Evolutionary conservation across 2,329 filamentous ascomycete species (phyloP).

Genomic region (Lachnellula suecica): DNA sequence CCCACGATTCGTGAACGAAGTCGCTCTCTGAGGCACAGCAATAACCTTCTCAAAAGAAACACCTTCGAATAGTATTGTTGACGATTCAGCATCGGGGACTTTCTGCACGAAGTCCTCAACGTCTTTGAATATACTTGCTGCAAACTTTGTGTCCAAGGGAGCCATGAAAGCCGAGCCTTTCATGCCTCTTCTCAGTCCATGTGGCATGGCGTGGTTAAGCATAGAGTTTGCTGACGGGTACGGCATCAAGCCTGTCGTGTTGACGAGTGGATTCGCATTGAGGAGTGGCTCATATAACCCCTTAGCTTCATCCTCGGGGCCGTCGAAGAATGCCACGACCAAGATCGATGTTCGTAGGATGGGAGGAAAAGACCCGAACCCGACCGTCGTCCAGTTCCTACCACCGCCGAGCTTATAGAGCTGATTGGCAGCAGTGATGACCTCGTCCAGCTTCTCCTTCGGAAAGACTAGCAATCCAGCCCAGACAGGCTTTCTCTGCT

Average conservation of each 20-base stretch:
- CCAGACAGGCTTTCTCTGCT: conserved; percentile 18
- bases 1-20: conserved; percentile 28
- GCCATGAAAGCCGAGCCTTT: conserved; percentile 36
- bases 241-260: conserved; percentile 28
- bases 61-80: conserved; percentile 25
- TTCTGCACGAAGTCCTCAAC: conserved; percentile 29
- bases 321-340: conserved; percentile 35
- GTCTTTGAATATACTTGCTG: conserved; percentile 27
- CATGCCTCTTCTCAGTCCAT: conserved; percentile 38
- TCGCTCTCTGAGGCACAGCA: conserved; percentile 20
- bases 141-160: conserved; percentile 30
- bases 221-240: conserved; percentile 35
- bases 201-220: conserved; percentile 29
- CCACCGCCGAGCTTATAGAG: conserved; percentile 7
- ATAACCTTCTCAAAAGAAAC: conserved; percentile 19
- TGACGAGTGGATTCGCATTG: conserved; percentile 26
- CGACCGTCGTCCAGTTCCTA: conserved; percentile 3
- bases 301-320: conserved; percentile 30
- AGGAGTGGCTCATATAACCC: conserved; percentile 31
- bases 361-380: conserved; percentile 11
- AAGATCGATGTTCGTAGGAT: conserved; percentile 4
- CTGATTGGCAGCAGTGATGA: conserved; percentile 19
- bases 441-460: conserved; percentile 4
- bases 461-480: conserved; percentile 18
- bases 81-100: conserved; percentile 14